Evolutionary conservation across 495 filamentous ascomycete species (phyloP).

Genomic region (Talaromyces stipitatus): DNA sequence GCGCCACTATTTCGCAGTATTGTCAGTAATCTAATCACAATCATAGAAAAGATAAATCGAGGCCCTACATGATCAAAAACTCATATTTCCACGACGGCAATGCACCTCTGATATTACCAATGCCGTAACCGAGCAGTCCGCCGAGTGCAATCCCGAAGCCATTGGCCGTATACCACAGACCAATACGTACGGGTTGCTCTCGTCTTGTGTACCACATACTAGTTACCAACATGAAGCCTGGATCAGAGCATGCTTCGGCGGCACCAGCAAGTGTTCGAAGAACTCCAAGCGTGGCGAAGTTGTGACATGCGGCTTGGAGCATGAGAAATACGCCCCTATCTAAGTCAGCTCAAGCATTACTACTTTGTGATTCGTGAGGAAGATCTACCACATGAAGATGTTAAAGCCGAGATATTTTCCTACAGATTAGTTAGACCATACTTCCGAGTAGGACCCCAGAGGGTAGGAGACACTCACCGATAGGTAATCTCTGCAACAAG

Average conservation of each 20-base stretch:
- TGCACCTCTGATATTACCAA: constrained; percentile 45
- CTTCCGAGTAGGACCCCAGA: too few species aligned
- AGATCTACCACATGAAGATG: constrained; percentile 47
- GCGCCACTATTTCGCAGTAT: constrained; percentile 23
- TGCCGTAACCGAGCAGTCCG: constrained; percentile 52
- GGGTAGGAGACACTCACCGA: constrained; percentile 8
- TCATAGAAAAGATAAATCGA: neutral
- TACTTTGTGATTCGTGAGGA: neutral
- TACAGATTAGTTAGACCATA: neutral
- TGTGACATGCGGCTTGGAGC: constrained; percentile 46
- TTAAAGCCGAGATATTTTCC: constrained; percentile 51
- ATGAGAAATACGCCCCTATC: constrained; percentile 41
- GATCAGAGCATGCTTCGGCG: constrained; percentile 46
- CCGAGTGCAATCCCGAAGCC: constrained; percentile 51
- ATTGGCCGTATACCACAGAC: constrained; percentile 53
- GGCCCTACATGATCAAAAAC: constrained; percentile 34
- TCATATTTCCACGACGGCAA: constrained; percentile 52
- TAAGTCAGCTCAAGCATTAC: neutral
- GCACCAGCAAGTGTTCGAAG: constrained; percentile 50
- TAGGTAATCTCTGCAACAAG: constrained; percentile 49
- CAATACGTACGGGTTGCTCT: constrained; percentile 53
- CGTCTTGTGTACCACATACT: constrained; percentile 46
- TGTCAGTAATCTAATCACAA: neutral
- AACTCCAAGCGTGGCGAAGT: constrained; percentile 44
- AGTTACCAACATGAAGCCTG: constrained; percentile 29